Conservation (phyloP, 352 stramenopile species). For the Globisporangium nagaii region DNA sequence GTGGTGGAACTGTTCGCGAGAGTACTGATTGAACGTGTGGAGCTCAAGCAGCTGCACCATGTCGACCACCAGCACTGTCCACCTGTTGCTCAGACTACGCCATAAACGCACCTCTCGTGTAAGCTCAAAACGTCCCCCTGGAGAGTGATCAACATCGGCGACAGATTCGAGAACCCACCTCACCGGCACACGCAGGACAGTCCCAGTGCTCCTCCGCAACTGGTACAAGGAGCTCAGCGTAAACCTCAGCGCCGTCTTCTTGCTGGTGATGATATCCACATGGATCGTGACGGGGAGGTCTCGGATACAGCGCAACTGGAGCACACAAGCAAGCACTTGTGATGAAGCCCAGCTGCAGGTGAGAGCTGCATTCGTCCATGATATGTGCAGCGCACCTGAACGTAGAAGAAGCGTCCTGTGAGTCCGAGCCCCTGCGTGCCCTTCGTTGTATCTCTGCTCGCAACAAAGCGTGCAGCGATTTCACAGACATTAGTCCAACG, state of each 20-base stretch:
- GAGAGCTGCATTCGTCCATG: background rate
- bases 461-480: background rate
- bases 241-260: conserved; percentile 60
- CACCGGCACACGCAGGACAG: conserved; percentile 54
- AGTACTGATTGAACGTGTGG: conserved; percentile 69
- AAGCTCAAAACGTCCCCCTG: no score
- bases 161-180: conserved; percentile 13
- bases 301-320: conserved; percentile 31
- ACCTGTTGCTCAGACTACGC: conserved; percentile 38
- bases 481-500: no score
- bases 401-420: conserved; percentile 60
- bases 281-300: conserved; percentile 53
- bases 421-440: conserved; percentile 52
- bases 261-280: conserved; percentile 61
- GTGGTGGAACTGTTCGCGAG: conserved; percentile 46
- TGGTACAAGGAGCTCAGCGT: conserved; percentile 72
- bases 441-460: conserved; percentile 34
- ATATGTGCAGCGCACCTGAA: conserved; percentile 39
- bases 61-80: conserved; percentile 63
- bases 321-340: background rate
- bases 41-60: conserved; percentile 53
- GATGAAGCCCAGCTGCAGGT: no score
- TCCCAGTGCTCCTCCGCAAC: conserved; percentile 43
- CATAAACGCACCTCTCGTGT: no score
- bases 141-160: background rate